Base-by-base conservation (phyloP, 129 eudicot species). In the Chrysanthemum lavandulifolium region DNA sequence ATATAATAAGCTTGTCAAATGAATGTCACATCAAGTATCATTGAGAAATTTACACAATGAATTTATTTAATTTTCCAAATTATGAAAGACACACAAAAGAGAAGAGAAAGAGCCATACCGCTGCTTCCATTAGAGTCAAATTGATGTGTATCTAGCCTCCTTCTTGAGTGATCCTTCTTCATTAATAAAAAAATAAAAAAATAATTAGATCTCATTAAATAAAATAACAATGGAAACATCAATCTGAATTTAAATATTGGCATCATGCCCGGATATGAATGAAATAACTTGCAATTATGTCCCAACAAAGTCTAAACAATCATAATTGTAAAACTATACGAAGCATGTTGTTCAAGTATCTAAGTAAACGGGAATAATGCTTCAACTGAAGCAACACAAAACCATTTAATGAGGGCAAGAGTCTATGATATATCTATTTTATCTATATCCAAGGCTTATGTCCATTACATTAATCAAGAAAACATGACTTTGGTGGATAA, bases 81-180 rank as follows among this genome's bases (percentile, higher is more conserved):
- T 54, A 54, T 25, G 36, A 61, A 59, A 53, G 54, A 65, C 25
- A 49, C 51, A 58, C 9, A 40, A 3, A 23, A 54, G 40, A 78
- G 68, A 18, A 4, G 13, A 67, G 25, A 67, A 74, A 65, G 78
- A 79, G 79, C 54, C 69, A 52, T 89, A 92, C 97, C 97, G 60
- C 82, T 87, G 79, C 80, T 85, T 67, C 97, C 91, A 78, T 89
- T 87, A 12, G 91, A 83, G 72, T 90, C 97, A 70, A 81, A 79
- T 16, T 85, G 98, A 86, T 84, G 93, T 71, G 84, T 65, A 55
- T 85, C 95, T 40, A 80, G 57, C 78, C 92, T 89, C 88, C 83
- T 90, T 71, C 79, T 87, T 52, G 69, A 77, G 57, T 84, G 85
- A 79, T 90, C 97, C 86, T 84, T 87, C 93, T 94, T 85, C 83